phyloP scores from a whole-genome alignment of 805 yeast genomes.

The Metschnikowia drakensbergensis region DNA sequence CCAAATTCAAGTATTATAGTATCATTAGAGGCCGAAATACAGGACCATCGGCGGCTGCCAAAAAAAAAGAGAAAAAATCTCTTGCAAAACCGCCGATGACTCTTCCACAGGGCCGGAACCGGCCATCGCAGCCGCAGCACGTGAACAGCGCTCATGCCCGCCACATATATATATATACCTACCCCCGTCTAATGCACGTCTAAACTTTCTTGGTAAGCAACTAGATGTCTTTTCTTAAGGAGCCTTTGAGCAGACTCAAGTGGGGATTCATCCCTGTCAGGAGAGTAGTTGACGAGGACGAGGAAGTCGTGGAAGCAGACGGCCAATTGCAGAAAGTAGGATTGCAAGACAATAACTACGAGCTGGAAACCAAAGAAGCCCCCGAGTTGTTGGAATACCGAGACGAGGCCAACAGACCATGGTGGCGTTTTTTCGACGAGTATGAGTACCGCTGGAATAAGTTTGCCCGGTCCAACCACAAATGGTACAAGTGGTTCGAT shows the following conservation, averaged over 20 bases:
- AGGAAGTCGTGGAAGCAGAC: neutral
- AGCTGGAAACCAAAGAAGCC: neutral
- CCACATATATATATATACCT: neutral
- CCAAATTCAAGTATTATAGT: neutral
- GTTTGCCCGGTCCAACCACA: constrained; percentile 15
- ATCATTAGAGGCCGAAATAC: neutral
- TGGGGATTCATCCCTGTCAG: constrained; percentile 36
- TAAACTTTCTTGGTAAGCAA: neutral
- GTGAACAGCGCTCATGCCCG: constrained; percentile 4
- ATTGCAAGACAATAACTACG: constrained; percentile 14
- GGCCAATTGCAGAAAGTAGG: constrained; percentile 2
- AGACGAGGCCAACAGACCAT: constrained; percentile 50
- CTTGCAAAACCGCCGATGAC: neutral
- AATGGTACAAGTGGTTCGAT: constrained; percentile 30
- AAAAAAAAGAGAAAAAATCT: too few species aligned
- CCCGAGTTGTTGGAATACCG: constrained; percentile 36
- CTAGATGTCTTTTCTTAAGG: constrained; percentile 10
- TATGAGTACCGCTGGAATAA: constrained; percentile 26
- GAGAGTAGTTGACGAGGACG: constrained; percentile 32
- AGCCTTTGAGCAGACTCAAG: constrained; percentile 20
- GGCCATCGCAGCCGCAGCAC: neutral
- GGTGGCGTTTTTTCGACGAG: constrained; percentile 46
- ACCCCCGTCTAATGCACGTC: neutral
- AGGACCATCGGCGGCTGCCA: too few species aligned
- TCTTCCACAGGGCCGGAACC: constrained; percentile 1